Percentiles rank a stretch among this genome's conserved stretches.
Evolutionary conservation across 805 yeast genomes (phyloP).

Genomic region (Millerozyma acaciae): DNA sequence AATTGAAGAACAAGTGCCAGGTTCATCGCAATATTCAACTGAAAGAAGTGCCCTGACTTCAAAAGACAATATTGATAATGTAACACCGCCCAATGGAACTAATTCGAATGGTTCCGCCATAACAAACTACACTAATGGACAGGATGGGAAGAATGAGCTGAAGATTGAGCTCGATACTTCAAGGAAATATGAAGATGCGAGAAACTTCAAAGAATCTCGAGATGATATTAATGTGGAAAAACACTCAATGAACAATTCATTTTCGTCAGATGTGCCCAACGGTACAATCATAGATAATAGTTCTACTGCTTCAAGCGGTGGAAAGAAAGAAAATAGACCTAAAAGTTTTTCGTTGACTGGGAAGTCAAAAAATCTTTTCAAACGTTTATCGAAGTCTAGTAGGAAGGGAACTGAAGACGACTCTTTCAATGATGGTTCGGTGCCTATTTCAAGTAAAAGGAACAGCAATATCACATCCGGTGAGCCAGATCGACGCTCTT

Average conservation of each 20-base stretch:
- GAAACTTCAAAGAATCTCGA: neutral
- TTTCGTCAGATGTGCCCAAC: no score
- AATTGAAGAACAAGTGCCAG: no score
- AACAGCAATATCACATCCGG: conserved; percentile 9
- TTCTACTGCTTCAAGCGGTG: conserved; percentile 4
- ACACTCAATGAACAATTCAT: no score
- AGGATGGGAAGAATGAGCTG: neutral
- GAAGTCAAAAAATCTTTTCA: conserved; percentile 30
- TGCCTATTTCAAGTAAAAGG: conserved; percentile 8
- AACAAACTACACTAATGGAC: neutral
- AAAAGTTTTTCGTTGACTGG: conserved; percentile 23
- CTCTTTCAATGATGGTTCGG: conserved; percentile 5
- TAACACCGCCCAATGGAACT: conserved; percentile 16
- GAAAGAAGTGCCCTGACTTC: conserved; percentile 11
- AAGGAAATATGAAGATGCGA: neutral
- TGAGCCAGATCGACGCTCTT: neutral
- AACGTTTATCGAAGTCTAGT: conserved; percentile 28
- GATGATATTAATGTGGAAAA: no score
- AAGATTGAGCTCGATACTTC: neutral
- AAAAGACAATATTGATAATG: conserved; percentile 8
- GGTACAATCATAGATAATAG: neutral
- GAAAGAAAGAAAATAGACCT: conserved; percentile 14
- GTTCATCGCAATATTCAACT: conserved; percentile 10
- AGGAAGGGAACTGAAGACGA: conserved; percentile 16
- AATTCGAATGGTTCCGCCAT: conserved; percentile 8